These are phyloP conservation scores for Camelina hispida DNA, from an alignment of 345 rosid species.

Conservation along the genomic window DNA sequence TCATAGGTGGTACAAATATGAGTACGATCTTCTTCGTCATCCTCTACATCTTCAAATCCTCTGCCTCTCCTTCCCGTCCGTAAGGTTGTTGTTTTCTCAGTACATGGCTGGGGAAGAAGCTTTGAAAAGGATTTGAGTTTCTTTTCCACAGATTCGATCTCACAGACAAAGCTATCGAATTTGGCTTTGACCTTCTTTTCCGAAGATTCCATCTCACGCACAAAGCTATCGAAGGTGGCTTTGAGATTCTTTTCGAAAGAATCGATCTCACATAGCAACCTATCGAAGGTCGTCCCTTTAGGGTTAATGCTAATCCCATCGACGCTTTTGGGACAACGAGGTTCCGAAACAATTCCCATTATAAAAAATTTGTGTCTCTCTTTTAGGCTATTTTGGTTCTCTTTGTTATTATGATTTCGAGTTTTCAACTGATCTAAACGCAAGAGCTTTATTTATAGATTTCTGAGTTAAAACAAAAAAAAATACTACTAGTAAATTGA, in stretches of 20 bases:
- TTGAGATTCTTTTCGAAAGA: too few species aligned
- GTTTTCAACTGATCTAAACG: background rate
- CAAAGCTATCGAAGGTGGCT: too few species aligned
- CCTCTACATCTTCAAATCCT: constrained; percentile 29
- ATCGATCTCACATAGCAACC: too few species aligned
- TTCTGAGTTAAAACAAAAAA: background rate
- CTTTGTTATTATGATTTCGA: background rate
- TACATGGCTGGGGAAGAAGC: too few species aligned
- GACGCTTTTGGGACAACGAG: constrained; percentile 56
- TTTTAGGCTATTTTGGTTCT: background rate
- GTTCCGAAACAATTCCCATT: constrained; percentile 60
- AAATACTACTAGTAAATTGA: too few species aligned
- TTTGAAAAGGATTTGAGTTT: background rate
- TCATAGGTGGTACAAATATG: background rate
- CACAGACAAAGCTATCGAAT: background rate
- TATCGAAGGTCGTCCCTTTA: constrained; percentile 50
- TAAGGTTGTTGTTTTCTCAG: too few species aligned
- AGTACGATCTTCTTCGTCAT: background rate
- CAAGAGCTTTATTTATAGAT: background rate
- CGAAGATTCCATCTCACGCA: too few species aligned
- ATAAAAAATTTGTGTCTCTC: too few species aligned
- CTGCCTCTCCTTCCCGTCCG: background rate
- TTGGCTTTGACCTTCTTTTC: too few species aligned
- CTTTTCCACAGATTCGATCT: background rate
- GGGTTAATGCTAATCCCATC: constrained; percentile 66